Evolutionary conservation across 371 early-diverging fungal genomes (phyloP).

Genomic region (Mucor piriformis): DNA sequence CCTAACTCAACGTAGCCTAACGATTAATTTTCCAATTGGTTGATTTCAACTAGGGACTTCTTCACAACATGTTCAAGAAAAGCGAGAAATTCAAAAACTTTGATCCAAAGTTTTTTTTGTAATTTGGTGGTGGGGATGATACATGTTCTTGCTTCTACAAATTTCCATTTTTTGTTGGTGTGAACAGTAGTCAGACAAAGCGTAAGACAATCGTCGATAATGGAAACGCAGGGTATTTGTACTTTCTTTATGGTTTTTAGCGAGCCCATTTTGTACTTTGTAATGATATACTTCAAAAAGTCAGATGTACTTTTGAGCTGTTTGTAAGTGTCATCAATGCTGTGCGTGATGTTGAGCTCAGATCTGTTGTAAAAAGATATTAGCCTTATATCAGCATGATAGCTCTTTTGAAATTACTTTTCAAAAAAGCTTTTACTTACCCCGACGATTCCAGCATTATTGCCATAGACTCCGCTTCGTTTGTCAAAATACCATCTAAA

Average conservation of each 20-base stretch:
- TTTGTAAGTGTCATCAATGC: constrained; percentile 18
- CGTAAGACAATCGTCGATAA: constrained; percentile 6
- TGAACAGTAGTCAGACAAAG: constrained; percentile 12
- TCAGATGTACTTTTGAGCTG: constrained; percentile 15
- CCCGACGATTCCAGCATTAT: constrained; percentile 11
- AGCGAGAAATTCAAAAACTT: constrained; percentile 8
- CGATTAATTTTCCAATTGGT: constrained; percentile 8
- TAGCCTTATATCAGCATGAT: neutral
- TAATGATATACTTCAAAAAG: constrained; percentile 5
- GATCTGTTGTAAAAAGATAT: constrained; percentile 9
- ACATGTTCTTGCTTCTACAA: constrained; percentile 11
- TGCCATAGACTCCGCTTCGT: constrained; percentile 15
- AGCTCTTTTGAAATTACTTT: neutral
- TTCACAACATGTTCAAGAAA: constrained; percentile 7
- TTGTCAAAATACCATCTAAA: constrained; percentile 3
- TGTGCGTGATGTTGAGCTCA: neutral
- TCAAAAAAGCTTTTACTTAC: constrained; percentile 10
- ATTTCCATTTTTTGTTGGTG: constrained; percentile 5
- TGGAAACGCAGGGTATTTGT: constrained; percentile 6
- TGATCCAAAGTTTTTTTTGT: constrained; percentile 11
- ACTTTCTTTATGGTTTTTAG: constrained; percentile 3
- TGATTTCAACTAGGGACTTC: neutral
- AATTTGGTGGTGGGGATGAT: constrained; percentile 9
- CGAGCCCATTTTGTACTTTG: constrained; percentile 13
- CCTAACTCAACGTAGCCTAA: constrained; percentile 7